Percentiles rank a stretch among this genome's conserved stretches.
Conservation (phyloP, 495 filamentous ascomycete genomes). For the Articulospora tetracladia region DNA sequence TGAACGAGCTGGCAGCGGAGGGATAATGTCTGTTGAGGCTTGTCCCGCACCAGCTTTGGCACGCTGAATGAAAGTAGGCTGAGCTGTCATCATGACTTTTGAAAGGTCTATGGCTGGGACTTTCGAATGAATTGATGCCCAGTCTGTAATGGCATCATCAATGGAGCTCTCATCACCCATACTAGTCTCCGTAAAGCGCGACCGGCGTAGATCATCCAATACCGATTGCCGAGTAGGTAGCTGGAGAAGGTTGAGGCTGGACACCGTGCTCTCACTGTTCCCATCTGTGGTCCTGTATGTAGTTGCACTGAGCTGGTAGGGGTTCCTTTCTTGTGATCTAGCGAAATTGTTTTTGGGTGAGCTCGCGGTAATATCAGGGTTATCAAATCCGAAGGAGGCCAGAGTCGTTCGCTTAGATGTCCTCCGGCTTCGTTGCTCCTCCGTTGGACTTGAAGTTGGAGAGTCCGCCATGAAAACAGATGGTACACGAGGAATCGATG, state of each 20-base stretch:
- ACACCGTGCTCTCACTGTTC: constrained; percentile 26
- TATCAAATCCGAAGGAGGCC: constrained; percentile 14
- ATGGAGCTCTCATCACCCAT: constrained; percentile 11
- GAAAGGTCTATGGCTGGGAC: constrained; percentile 15
- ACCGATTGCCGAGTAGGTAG: constrained; percentile 29
- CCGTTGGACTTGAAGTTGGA: constrained; percentile 6
- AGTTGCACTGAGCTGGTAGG: constrained; percentile 20
- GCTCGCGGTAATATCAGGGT: not conserved
- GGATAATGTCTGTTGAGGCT: not conserved
- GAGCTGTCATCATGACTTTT: constrained; percentile 11
- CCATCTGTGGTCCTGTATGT: constrained; percentile 32
- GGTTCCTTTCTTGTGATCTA: not conserved
- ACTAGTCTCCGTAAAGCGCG: constrained; percentile 9
- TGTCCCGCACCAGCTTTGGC: not conserved
- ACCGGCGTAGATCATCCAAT: constrained; percentile 26
- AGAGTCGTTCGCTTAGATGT: constrained; percentile 22
- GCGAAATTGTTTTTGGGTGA: constrained; percentile 9
- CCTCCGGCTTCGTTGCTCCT: constrained; percentile 4
- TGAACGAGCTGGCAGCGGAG: not conserved
- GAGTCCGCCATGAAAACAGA: constrained; percentile 16
- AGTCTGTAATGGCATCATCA: constrained; percentile 17
- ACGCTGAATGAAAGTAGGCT: constrained; percentile 17
- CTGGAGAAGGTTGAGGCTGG: constrained; percentile 34
- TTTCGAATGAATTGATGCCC: constrained; percentile 21
- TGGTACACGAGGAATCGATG: constrained; percentile 24